Percentiles rank a stretch among this genome's conserved stretches.
phyloP scores from a whole-genome alignment of 768 basidiomycete genomes.

The Pleurotus cornucopiae region DNA sequence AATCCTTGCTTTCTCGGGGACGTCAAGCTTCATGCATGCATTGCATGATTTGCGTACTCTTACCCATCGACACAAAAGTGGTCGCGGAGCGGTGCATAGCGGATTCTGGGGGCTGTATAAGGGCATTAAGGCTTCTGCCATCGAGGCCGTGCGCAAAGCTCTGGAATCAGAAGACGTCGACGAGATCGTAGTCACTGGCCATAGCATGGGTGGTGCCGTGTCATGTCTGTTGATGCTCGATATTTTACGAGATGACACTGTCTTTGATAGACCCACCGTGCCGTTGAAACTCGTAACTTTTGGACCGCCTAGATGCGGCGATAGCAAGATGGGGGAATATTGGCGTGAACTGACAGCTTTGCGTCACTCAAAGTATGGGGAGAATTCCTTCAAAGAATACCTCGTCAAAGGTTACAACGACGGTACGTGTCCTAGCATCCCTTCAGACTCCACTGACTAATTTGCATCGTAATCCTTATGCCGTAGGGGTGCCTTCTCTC shows the following conservation, averaged over 20 bases:
- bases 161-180: constrained; percentile 28
- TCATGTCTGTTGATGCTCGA: constrained; percentile 47
- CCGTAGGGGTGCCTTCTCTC: constrained; percentile 50
- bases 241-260: constrained; percentile 28
- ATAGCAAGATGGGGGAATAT: constrained; percentile 33
- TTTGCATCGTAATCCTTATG: neutral
- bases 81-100: constrained; percentile 38
- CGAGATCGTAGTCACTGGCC: constrained; percentile 50
- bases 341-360: constrained; percentile 33
- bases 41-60: constrained; percentile 42
- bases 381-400: constrained; percentile 37
- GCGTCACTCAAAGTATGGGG: constrained; percentile 31
- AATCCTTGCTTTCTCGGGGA: constrained; percentile 50
- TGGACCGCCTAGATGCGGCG: constrained; percentile 49
- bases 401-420: constrained; percentile 54
- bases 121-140: constrained; percentile 30
- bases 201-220: constrained; percentile 56
- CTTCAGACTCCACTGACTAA: neutral
- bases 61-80: constrained; percentile 33
- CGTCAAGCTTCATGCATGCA: constrained; percentile 36
- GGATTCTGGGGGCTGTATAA: constrained; percentile 53
- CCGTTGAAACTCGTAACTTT: constrained; percentile 42
- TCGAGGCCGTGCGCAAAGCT: constrained; percentile 34
- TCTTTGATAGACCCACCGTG: constrained; percentile 20
- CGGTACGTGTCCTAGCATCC: constrained; percentile 27